Evolutionary conservation across 2,329 filamentous ascomycete genomes (phyloP).

Genomic region (Aspergillus uvarum): DNA sequence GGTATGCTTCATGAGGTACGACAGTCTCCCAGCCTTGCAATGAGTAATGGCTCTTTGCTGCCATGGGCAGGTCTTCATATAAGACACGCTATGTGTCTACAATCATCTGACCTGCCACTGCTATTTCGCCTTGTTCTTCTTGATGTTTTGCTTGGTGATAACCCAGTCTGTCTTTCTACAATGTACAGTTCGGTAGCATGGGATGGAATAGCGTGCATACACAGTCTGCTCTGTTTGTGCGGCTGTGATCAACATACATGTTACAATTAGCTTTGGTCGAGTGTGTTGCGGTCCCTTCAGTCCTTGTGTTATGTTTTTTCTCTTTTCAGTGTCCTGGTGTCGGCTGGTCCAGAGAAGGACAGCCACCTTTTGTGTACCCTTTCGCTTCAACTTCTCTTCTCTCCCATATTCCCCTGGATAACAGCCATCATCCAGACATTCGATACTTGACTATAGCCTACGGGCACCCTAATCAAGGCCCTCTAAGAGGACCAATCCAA

Average conservation of each 20-base stretch:
- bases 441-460: neutral
- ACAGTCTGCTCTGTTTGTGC: neutral
- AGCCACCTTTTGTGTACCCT: slow-evolving; percentile 9
- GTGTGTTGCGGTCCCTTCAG: neutral
- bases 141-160: neutral
- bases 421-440: neutral
- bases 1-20: neutral
- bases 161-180: slow-evolving; percentile 1
- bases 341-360: neutral
- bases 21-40: neutral
- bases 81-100: neutral
- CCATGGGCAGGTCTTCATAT: neutral
- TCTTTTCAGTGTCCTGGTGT: neutral
- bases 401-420: neutral
- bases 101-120: neutral
- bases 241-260: neutral
- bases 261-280: neutral
- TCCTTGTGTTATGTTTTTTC: neutral
- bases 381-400: neutral
- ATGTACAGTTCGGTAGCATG: neutral
- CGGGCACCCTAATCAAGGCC: neutral
- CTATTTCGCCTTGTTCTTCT: neutral
- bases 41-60: neutral
- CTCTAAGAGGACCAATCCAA: neutral
- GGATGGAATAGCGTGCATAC: neutral